Conservation (phyloP, 2,329 filamentous ascomycete genomes). For the Trichoderma citrinoviride region DNA sequence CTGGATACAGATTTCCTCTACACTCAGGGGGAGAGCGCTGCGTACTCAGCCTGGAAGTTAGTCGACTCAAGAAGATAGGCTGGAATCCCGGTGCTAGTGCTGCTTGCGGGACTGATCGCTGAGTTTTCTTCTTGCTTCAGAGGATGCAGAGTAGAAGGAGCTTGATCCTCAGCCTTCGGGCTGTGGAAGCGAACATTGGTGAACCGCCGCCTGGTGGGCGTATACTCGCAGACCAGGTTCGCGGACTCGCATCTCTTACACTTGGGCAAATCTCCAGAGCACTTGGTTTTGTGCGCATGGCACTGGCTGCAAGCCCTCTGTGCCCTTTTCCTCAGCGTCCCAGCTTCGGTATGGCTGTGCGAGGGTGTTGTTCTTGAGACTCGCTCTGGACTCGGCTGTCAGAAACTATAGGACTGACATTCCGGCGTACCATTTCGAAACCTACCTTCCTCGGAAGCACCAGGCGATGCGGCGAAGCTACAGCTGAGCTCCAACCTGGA, state of each 20-base stretch:
- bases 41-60: constrained; percentile 33
- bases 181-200: constrained; percentile 33
- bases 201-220: constrained; percentile 40
- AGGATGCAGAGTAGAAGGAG: constrained; percentile 9
- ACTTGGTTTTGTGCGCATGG: constrained; percentile 44
- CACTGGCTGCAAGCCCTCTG: constrained; percentile 44
- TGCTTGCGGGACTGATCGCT: constrained; percentile 26
- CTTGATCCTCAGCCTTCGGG: constrained; percentile 17
- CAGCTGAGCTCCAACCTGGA: constrained; percentile 38
- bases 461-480: constrained; percentile 33
- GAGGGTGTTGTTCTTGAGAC: constrained; percentile 41
- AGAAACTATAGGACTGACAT: neutral
- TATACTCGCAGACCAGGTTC: constrained; percentile 41
- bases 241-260: constrained; percentile 40
- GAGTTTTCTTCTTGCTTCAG: constrained; percentile 22
- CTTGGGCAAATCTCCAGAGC: constrained; percentile 41
- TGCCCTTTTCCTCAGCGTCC: constrained; percentile 42
- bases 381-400: constrained; percentile 27
- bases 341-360: constrained; percentile 43
- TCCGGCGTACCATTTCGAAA: neutral
- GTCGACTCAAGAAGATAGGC: constrained; percentile 29
- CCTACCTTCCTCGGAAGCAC: constrained; percentile 28
- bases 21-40: neutral
- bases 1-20: neutral
- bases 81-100: constrained; percentile 22